Evolutionary conservation across 805 yeast genomes (phyloP), one percentile per base, ranked within the genome.

Genomic region (Barnettozyma sp.): DNA sequence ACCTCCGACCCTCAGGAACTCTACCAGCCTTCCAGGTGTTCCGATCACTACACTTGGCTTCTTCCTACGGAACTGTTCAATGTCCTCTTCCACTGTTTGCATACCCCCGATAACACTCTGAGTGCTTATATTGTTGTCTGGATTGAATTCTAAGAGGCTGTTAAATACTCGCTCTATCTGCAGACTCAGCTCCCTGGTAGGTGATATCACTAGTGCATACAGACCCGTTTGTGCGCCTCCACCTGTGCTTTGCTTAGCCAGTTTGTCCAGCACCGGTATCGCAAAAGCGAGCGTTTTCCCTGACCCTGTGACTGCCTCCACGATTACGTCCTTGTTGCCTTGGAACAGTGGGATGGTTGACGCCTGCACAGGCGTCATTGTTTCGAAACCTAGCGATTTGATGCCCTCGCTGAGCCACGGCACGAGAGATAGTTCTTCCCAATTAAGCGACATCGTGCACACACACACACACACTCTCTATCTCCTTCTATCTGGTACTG

Each of bases 301-400:
- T 0, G 97, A 87, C 0, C 98, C 98, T 0, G 98, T 92, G 2
- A 86, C 95, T 0, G 97, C 95, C 55, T 92, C 97, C 2, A 87
- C 97, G 7, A 92, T 92, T 4, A 92, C 96, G 60, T 92, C 98
- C 52, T 90, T 90, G 53, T 87, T 82, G 14, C 77, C 77, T 16
- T 80, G 60, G 45, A 92, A 73, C 41, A 88, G 62, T 0, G 98
- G 98, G 33, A 92, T 82, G 0, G 94, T 79, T 0, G 97, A 76
- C 0, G 98, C 97, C 55, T 92, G 98, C 0, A 92, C 98, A 0
- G 98, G 95, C 0, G 98, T 92, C 96, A 90, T 86, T 10, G 73
- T 56, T 3, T 73, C 71, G 54, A 72, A 88, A 2, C 94, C 96
- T 42, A 81, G 54, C 2, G 88, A 73, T n/a, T 63, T 59, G 10